Base-by-base conservation (phyloP, 768 basidiomycete genomes). In the Lanmaoa rubissima region DNA sequence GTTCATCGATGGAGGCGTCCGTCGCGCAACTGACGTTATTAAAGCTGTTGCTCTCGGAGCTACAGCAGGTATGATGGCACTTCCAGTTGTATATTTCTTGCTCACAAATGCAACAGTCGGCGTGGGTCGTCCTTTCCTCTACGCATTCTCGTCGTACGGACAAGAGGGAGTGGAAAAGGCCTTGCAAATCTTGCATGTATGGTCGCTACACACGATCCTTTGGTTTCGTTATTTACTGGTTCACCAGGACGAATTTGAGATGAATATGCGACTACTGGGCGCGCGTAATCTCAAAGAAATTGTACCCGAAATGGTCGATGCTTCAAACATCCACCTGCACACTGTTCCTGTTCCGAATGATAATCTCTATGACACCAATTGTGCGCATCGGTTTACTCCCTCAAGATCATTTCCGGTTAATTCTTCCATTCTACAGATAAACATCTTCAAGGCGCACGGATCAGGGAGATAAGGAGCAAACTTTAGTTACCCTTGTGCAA, bases 201-300 rank as follows among this genome's bases (percentile, higher is more conserved):
- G 82, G 67, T 7, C 28, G 14, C 8, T 6, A 14, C n/a, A 10
- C 3, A 16, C 2, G 6, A 36, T 28, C 40, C 36, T 11, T 12
- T 46, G 12, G 13, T 16, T 44, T 49, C 21, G 14, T 26, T 40
- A 19, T 43, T 59, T 13, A 63, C 24, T 42, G 14, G 6, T 34
- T 26, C 31, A 8, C 10, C 67, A 98, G 93, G 92, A 95, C 63
- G 96, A 99, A 72, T 93, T 99, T 64, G 92, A 95, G 77, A 98
- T 98, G 96, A 94, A 96, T 73, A 82, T 98, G 83, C 87, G 95
- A 16, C 78, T 98, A 2, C 73, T 99, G 31, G 96, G 96, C 8
- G 94, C 94, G 1, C 84, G 79, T 4, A 88, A 82, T 0, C 70
- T 98, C 43, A 80, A 79, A 51, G 92, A 98, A 35, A 76, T 98